Percentiles rank a stretch among this genome's conserved stretches.
These are phyloP conservation scores for Kodamaea sagamina DNA, from an alignment of 805 yeast species.

Conservation along the genomic window DNA sequence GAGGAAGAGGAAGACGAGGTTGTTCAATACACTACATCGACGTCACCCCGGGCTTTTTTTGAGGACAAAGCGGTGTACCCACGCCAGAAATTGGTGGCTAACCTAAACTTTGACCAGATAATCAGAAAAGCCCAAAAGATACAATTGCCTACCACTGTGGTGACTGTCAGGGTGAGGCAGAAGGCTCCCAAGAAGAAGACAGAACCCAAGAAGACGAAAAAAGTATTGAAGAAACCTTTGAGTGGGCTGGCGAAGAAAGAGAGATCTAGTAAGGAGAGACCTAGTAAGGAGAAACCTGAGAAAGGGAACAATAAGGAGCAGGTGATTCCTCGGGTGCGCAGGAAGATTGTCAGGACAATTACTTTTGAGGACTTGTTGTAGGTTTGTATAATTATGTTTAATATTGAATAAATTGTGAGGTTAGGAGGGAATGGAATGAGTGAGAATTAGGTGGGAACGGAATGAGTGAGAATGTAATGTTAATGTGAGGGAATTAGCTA, in stretches of 20 bases:
- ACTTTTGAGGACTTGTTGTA: conserved; percentile 21
- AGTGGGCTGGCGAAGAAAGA: neutral
- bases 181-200: no score
- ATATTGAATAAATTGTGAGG: neutral
- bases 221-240: no score
- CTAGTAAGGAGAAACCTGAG: neutral
- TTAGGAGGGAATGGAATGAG: neutral
- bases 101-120: conserved; percentile 32
- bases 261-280: neutral
- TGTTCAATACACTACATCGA: conserved; percentile 25
- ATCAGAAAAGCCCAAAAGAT: conserved; percentile 21
- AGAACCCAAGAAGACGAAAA: no score
- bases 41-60: conserved; percentile 30
- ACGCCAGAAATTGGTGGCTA: conserved; percentile 32
- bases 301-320: neutral
- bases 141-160: neutral
- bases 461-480: no score
- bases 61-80: conserved; percentile 24
- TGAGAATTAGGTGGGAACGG: no score
- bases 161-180: neutral
- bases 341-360: conserved; percentile 22
- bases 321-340: conserved; percentile 2
- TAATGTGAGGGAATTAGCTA: no score
- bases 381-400: conserved; percentile 1
- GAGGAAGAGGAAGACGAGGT: conserved; percentile 11